phyloP scores from a whole-genome alignment of 2,329 filamentous ascomycete genomes.

The Talaromyces sp. region DNA sequence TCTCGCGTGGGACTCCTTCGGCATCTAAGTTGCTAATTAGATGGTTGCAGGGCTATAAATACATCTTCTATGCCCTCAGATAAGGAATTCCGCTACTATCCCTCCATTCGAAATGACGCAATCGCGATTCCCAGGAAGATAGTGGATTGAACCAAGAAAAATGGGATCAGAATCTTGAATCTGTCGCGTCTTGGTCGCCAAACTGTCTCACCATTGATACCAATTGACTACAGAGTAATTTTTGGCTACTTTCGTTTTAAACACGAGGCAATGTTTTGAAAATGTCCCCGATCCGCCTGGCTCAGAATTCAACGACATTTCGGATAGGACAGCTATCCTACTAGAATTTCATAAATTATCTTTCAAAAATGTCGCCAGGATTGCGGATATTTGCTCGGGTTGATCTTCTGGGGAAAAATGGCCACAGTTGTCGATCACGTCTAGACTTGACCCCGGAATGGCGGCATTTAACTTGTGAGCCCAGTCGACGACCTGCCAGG shows the following conservation, averaged over 20 bases:
- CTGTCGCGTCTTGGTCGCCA: too few species aligned
- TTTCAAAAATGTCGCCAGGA: neutral
- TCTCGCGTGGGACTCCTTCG: too few species aligned
- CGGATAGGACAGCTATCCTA: too few species aligned
- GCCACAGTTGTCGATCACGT: conserved; percentile 22
- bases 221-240: neutral
- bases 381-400: conserved; percentile 14
- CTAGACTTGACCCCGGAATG: conserved; percentile 26
- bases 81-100: too few species aligned
- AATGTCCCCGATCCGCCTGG: neutral
- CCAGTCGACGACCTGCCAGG: conserved; percentile 29
- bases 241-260: neutral
- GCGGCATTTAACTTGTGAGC: conserved; percentile 24
- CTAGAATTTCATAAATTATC: neutral
- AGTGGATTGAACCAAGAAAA: too few species aligned
- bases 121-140: too few species aligned
- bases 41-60: too few species aligned
- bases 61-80: too few species aligned
- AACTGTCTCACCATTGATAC: neutral
- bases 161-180: too few species aligned
- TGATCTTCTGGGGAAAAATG: conserved; percentile 31
- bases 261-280: neutral
- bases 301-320: neutral
- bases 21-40: too few species aligned
- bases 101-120: too few species aligned